A percentile compares a stretch with the other conserved stretches of the same genome.
Evolutionary conservation across 192 early-diverging fungal genomes (phyloP).

Genomic region (Backusella mclennaniae): DNA sequence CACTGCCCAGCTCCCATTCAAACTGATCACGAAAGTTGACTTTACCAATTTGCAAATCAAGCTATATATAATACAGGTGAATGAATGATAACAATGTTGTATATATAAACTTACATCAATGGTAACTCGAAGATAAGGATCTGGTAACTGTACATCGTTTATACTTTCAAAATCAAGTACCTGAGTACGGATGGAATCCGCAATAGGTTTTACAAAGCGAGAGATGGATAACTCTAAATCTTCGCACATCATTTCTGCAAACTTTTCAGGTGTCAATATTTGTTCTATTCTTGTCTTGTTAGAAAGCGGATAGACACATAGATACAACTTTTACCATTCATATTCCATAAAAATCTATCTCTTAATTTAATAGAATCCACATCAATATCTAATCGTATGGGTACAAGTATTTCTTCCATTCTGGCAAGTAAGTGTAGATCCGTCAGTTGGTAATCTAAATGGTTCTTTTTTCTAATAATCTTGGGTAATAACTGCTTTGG

Average conservation of each 20-base stretch:
- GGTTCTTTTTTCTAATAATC: constrained; percentile 35
- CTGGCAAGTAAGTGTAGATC: constrained; percentile 57
- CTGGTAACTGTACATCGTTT: constrained; percentile 45
- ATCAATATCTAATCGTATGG: constrained; percentile 91
- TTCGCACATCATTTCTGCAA: constrained; percentile 80
- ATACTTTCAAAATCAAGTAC: constrained; percentile 57
- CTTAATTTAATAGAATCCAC: constrained; percentile 80
- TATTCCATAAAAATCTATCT: constrained; percentile 93
- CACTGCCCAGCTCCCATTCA: constrained; percentile 82
- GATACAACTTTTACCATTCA: constrained; percentile 55
- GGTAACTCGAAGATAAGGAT: constrained; percentile 41
- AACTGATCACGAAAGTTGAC: constrained; percentile 83
- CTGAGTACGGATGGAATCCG: constrained; percentile 58
- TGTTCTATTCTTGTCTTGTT: constrained; percentile 48
- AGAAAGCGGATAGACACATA: background rate
- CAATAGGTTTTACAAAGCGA: constrained; percentile 52
- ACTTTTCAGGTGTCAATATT: constrained; percentile 76
- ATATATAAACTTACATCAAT: constrained; percentile 42
- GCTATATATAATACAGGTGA: constrained; percentile 30
- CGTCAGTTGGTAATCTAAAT: constrained; percentile 33
- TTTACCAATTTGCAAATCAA: constrained; percentile 84
- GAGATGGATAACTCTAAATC: constrained; percentile 63
- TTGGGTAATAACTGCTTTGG: constrained; percentile 23
- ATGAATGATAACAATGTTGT: too few species aligned
- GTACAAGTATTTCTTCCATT: constrained; percentile 75